A percentile compares a stretch with the other conserved stretches of the same genome.
These are phyloP conservation scores for Fusarium begoniae DNA, from an alignment of 2,329 filamentous ascomycete genomes.

Conservation along the genomic window DNA sequence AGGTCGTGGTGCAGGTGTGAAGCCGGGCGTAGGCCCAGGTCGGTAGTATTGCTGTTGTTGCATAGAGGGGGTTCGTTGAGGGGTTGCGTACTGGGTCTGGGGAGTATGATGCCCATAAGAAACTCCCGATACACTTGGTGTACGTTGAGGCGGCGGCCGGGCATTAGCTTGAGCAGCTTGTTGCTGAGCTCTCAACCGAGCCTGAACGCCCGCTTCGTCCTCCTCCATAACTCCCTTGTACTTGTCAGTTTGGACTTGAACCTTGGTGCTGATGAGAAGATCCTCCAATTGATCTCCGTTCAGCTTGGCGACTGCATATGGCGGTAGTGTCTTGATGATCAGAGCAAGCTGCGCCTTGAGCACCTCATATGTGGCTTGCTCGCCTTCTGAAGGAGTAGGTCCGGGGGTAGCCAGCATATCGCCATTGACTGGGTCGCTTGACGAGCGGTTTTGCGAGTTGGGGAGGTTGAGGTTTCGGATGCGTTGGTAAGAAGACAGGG, in stretches of 20 bases:
- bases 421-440: slow-evolving; percentile 69
- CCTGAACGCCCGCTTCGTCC: slow-evolving; percentile 71
- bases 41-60: slow-evolving; percentile 59
- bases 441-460: slow-evolving; percentile 68
- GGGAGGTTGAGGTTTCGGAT: slow-evolving; percentile 78
- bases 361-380: slow-evolving; percentile 71
- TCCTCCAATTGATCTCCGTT: slow-evolving; percentile 87
- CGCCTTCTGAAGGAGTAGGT: slow-evolving; percentile 72
- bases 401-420: slow-evolving; percentile 75
- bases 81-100: slow-evolving; percentile 58
- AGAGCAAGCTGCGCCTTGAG: slow-evolving; percentile 79
- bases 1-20: slow-evolving; percentile 54
- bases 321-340: slow-evolving; percentile 79
- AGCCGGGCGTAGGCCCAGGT: slow-evolving; percentile 49
- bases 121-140: slow-evolving; percentile 50
- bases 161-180: slow-evolving; percentile 48
- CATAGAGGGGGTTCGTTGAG: slow-evolving; percentile 55
- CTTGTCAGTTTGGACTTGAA: slow-evolving; percentile 76
- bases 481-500: slow-evolving; percentile 79
- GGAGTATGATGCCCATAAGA: slow-evolving; percentile 57
- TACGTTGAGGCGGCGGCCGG: slow-evolving; percentile 51
- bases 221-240: slow-evolving; percentile 85
- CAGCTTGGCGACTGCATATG: slow-evolving; percentile 85
- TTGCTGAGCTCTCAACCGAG: slow-evolving; percentile 54
- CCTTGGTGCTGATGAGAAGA: slow-evolving; percentile 81